These are phyloP conservation scores for Condylostoma magnum DNA, from an alignment of 169 alveolate genomes.

Conservation along the genomic window DNA sequence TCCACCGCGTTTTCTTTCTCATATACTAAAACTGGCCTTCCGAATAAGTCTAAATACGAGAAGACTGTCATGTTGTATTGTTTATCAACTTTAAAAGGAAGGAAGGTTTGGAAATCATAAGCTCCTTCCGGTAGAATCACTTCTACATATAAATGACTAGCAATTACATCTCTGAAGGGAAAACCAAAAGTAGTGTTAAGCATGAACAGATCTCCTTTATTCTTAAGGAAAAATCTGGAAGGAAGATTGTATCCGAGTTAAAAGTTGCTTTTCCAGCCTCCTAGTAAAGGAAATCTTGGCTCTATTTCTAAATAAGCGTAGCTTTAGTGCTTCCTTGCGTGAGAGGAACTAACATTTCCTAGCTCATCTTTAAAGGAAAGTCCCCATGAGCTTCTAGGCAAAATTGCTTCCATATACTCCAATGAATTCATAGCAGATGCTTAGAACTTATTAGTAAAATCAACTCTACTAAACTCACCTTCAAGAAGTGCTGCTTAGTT, in stretches of 20 bases:
- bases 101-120: slow-evolving; percentile 50
- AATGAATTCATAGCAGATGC: slow-evolving; percentile 65
- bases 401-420: slow-evolving; percentile 54
- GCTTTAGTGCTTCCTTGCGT: slow-evolving; percentile 61
- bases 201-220: slow-evolving; percentile 49
- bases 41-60: slow-evolving; percentile 44
- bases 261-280: slow-evolving; percentile 88
- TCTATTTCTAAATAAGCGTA: slow-evolving; percentile 40
- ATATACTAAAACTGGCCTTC: slow-evolving; percentile 44
- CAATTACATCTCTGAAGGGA: slow-evolving; percentile 67
- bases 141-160: slow-evolving; percentile 65
- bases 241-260: slow-evolving; percentile 87
- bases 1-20: slow-evolving; percentile 29
- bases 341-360: slow-evolving; percentile 86
- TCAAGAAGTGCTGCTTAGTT: slow-evolving; percentile 80
- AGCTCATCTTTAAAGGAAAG: slow-evolving; percentile 86
- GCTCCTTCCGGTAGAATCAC: slow-evolving; percentile 86
- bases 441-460: slow-evolving; percentile 56
- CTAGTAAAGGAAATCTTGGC: slow-evolving; percentile 88
- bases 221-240: slow-evolving; percentile 56
- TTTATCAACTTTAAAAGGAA: slow-evolving; percentile 64
- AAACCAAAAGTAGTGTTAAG: slow-evolving; percentile 62
- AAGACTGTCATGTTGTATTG: not conserved
- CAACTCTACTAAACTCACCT: slow-evolving; percentile 88
- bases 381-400: slow-evolving; percentile 83